Evolutionary conservation across 495 filamentous ascomycete species (phyloP).

Genomic region (Jackrogersella multiformis): DNA sequence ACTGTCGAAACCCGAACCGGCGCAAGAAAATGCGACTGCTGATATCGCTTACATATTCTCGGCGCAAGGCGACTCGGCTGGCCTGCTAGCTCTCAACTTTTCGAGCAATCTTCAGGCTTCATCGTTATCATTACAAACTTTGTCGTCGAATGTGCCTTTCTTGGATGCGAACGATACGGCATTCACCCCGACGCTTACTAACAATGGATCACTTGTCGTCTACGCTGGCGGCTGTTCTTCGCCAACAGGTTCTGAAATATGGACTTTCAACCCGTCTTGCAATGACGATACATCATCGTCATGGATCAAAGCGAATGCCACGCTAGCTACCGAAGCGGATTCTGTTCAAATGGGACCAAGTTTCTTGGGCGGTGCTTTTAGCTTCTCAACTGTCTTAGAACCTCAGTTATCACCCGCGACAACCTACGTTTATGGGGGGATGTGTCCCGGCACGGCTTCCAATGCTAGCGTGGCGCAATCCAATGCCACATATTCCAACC

Average conservation of each 20-base stretch:
- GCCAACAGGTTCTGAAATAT: conserved; percentile 49
- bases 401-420: conserved; percentile 54
- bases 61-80: conserved; percentile 54
- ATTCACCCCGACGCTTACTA: conserved; percentile 71
- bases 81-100: conserved; percentile 71
- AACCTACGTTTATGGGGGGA: conserved; percentile 86
- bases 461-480: conserved; percentile 64
- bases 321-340: conserved; percentile 31
- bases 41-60: conserved; percentile 68
- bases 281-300: conserved; percentile 25
- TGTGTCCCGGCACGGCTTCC: conserved; percentile 72
- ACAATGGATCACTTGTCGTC: conserved; percentile 72
- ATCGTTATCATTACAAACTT: conserved; percentile 61
- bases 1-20: conserved; percentile 55
- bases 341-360: conserved; percentile 62
- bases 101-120: conserved; percentile 62
- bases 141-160: conserved; percentile 75
- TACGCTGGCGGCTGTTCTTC: conserved; percentile 73
- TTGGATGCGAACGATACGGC: conserved; percentile 55
- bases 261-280: conserved; percentile 48
- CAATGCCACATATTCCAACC: conserved; percentile 77
- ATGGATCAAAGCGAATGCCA: conserved; percentile 44
- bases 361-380: conserved; percentile 71
- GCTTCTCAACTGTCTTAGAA: conserved; percentile 70
- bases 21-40: conserved; percentile 30